Base-by-base conservation (phyloP, 805 yeast genomes). In the Pichia cephalocereana region DNA sequence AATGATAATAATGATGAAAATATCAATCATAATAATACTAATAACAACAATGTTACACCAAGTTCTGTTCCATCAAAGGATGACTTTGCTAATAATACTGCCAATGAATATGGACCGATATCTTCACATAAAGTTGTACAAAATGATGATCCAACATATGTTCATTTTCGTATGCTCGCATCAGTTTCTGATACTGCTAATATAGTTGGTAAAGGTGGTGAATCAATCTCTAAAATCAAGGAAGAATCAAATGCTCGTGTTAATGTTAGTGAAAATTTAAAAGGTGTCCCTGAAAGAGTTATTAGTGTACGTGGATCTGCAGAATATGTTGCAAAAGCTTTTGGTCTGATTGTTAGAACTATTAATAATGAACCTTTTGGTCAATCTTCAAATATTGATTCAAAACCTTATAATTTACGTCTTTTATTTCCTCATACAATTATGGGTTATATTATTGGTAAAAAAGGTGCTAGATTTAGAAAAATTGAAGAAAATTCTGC, bases 401-500 rank as follows among this genome's bases (percentile, higher is more conserved):
- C 86, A 27, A 67, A 69, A 52, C 78, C 73, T 46, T 75, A 79
- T 47, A 74, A 75, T 38, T 62, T 88, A 54, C 74, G 80, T 54
- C 57, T 87, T 15, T 67, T 88, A 46, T 72, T 88, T 30, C 93
- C 96, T 6, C 89, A 86, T 63, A 81, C 83, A 10, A 66, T 84
- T 60, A 84, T 86, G 71, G 95, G 95, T 0, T 83, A 75, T 56
- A 75, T 88, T 41, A 86, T 86, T 52, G 96, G 96, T 11, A 82
- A 82, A 56, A 80, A 74, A 45, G 95, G 95, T 19, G 68, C 77
- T 26, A 76, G 80, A 56, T 80, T 88, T 59, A 72, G 86, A 54
- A 91, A 86, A 62, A 86, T 87, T 53, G 95, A 87, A 64, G 89
- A 83, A 47, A 74, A 75, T 52, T 84, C 93, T 15, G 89, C 91